Evolutionary conservation across 1,139 yeast genomes (phyloP).

Genomic region (Diutina catenulata): DNA sequence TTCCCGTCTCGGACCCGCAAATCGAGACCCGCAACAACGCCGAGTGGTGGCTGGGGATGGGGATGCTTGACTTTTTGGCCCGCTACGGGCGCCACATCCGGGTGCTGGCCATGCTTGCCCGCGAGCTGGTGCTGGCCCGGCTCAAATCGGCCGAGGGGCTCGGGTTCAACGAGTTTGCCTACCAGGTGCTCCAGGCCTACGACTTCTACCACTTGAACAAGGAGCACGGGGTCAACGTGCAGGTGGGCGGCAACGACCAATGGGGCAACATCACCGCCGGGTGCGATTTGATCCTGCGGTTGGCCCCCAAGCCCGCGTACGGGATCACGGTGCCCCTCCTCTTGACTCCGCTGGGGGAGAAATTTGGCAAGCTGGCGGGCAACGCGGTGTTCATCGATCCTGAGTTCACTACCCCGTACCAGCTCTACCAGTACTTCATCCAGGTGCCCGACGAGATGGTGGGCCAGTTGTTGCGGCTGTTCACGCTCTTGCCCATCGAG

Average conservation of each 20-base stretch:
- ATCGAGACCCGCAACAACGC: constrained; percentile 48
- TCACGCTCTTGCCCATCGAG: constrained; percentile 62
- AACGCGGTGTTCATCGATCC: constrained; percentile 86
- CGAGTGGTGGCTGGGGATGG: constrained; percentile 76
- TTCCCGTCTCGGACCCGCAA: constrained; percentile 17
- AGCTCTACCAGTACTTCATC: constrained; percentile 76
- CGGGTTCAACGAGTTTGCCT: constrained; percentile 89
- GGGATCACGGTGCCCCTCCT: constrained; percentile 87
- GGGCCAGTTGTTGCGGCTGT: constrained; percentile 52
- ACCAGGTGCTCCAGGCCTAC: constrained; percentile 86
- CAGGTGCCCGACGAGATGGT: constrained; percentile 75
- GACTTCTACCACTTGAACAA: constrained; percentile 80
- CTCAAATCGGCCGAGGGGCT: constrained; percentile 60
- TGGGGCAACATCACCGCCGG: constrained; percentile 99
- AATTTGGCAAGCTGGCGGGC: constrained; percentile 96
- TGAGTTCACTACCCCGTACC: constrained; percentile 62
- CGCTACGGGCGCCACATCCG: constrained; percentile 71
- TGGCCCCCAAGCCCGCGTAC: constrained; percentile 32
- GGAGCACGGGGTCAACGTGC: constrained; percentile 49
- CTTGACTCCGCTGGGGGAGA: constrained; percentile 83
- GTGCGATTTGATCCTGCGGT: constrained; percentile 67
- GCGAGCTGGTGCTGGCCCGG: constrained; percentile 79
- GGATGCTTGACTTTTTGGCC: constrained; percentile 67
- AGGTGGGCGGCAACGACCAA: constrained; percentile 95
- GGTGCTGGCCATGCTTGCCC: constrained; percentile 74